phyloP scores from a whole-genome alignment of 202 grass and related monocot species.

The Cymbopogon flexuosus region DNA sequence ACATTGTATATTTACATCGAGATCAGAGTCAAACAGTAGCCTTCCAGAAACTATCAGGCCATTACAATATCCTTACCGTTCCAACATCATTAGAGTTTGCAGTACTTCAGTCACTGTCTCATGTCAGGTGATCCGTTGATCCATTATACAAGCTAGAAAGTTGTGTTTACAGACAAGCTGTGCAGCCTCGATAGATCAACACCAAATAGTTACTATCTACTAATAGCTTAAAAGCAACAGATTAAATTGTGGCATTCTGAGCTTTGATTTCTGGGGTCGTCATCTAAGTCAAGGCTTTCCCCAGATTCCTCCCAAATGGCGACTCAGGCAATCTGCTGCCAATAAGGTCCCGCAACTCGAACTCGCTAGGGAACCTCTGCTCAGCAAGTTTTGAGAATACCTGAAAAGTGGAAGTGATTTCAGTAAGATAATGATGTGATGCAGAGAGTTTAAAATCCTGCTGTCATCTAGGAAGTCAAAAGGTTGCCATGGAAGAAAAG shows the following conservation, averaged over 20 bases:
- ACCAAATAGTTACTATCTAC: constrained; percentile 3
- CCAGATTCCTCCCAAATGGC: constrained; percentile 46
- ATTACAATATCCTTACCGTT: background rate
- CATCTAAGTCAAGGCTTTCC: constrained; percentile 41
- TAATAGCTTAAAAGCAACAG: background rate
- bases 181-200: background rate
- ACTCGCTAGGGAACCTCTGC: constrained; percentile 87
- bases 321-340: constrained; percentile 58
- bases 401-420: constrained; percentile 39
- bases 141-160: constrained; percentile 33
- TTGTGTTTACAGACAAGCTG: constrained; percentile 25
- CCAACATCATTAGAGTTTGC: background rate
- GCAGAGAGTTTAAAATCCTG: background rate
- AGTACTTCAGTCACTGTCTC: background rate
- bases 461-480: background rate
- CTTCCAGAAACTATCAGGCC: background rate
- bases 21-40: background rate
- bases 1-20: background rate
- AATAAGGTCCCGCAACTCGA: constrained; percentile 76
- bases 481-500: background rate
- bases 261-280: background rate
- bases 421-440: background rate
- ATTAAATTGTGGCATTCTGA: background rate
- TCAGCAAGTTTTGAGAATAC: constrained; percentile 88
- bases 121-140: background rate